A percentile compares a stretch with the other conserved stretches of the same genome.
Conservation (phyloP, 495 filamentous ascomycete genomes). For the Hyaloscypha variabilis region DNA sequence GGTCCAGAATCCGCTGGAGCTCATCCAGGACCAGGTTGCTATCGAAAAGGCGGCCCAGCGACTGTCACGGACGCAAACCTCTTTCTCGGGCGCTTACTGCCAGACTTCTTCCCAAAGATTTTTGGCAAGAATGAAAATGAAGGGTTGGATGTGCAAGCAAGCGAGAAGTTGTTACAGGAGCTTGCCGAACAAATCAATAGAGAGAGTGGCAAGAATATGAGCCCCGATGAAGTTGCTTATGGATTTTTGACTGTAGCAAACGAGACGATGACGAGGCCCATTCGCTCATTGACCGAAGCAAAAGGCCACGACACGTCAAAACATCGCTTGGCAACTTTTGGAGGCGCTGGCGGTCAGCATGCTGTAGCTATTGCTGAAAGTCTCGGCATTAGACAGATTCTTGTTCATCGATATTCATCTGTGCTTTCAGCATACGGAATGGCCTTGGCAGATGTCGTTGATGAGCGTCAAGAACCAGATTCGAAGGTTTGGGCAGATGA, state of each 20-base stretch:
- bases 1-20: slow-evolving; percentile 93
- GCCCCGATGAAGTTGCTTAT: slow-evolving; percentile 84
- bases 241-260: slow-evolving; percentile 93
- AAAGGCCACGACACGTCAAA: slow-evolving; percentile 91
- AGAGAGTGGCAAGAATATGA: slow-evolving; percentile 63
- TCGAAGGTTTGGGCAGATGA: slow-evolving; percentile 75
- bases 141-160: slow-evolving; percentile 77
- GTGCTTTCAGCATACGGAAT: slow-evolving; percentile 96
- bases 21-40: slow-evolving; percentile 92
- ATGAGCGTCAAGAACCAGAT: slow-evolving; percentile 89
- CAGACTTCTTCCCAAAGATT: slow-evolving; percentile 97
- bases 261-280: slow-evolving; percentile 93
- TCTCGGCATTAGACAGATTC: slow-evolving; percentile 82
- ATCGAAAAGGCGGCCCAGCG: slow-evolving; percentile 89
- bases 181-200: slow-evolving; percentile 78
- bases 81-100: slow-evolving; percentile 82
- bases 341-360: slow-evolving; percentile 94
- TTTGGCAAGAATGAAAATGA: slow-evolving; percentile 93
- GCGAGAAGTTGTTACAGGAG: slow-evolving; percentile 74
- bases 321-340: slow-evolving; percentile 89
- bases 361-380: slow-evolving; percentile 93
- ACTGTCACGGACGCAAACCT: slow-evolving; percentile 96
- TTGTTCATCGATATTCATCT: slow-evolving; percentile 91
- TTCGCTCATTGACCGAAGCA: slow-evolving; percentile 89
- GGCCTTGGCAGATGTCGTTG: slow-evolving; percentile 93